Percentiles rank a stretch among this genome's conserved stretches.
Evolutionary conservation across 768 basidiomycete genomes (phyloP).

Genomic region (Lactarius sp.): DNA sequence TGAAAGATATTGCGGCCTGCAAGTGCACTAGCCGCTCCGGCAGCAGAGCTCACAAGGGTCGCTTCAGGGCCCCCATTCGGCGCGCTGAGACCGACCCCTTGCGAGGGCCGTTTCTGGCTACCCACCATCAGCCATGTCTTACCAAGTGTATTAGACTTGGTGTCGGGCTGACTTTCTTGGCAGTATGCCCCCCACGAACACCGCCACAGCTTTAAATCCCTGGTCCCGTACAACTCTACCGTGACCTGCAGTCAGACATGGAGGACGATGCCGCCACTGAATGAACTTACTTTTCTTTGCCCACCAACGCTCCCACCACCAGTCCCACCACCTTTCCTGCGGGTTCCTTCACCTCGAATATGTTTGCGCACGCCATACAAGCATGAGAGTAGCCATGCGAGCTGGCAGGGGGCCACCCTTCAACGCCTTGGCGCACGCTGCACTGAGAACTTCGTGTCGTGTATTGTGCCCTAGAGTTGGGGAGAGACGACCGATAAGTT

Average conservation of each 20-base stretch:
- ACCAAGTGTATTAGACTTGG: constrained; percentile 17
- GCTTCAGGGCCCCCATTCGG: constrained; percentile 31
- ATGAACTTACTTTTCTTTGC: constrained; percentile 83
- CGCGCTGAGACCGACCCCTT: constrained; percentile 25
- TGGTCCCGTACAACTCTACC: constrained; percentile 87
- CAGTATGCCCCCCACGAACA: constrained; percentile 77
- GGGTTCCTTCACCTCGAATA: no score
- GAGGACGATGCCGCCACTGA: no score
- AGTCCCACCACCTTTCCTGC: constrained; percentile 30
- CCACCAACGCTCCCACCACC: constrained; percentile 73
- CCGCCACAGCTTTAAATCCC: constrained; percentile 87
- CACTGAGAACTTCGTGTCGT: constrained; percentile 90
- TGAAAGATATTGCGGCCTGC: no score
- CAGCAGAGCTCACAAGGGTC: constrained; percentile 75
- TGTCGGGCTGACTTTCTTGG: constrained; percentile 62
- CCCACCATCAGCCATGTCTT: background rate
- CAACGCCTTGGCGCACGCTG: constrained; percentile 54
- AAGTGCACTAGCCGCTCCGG: constrained; percentile 88
- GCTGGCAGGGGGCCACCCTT: constrained; percentile 84
- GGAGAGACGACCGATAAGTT: constrained; percentile 91
- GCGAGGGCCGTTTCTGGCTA: constrained; percentile 53
- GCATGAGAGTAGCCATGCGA: constrained; percentile 91
- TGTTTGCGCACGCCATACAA: constrained; percentile 59
- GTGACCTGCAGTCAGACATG: constrained; percentile 6
- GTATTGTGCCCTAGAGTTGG: constrained; percentile 83